Base-by-base conservation (phyloP, 2,329 filamentous ascomycete genomes). In the Ploettnerulaceae sp. region DNA sequence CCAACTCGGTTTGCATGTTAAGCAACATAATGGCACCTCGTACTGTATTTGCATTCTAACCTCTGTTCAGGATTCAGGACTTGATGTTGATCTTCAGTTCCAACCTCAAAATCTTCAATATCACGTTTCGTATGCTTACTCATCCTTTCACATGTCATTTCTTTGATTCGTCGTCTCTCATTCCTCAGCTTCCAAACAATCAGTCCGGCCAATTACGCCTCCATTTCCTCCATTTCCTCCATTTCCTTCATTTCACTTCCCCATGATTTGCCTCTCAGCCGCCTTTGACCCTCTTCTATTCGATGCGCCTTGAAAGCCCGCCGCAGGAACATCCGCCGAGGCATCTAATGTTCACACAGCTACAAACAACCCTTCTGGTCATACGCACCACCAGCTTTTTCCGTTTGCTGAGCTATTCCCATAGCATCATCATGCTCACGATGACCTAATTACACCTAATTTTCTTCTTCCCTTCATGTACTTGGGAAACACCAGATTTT, bases 261-360 rank as follows among this genome's bases (percentile, higher is more conserved):
- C 39, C 46, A 48, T 44, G 39, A 39, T 48, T 32, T 26, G 22
- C 9, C 34, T 33, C 35, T 45, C 29, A 48, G 41, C 41, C 22
- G 20, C 46, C 22, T 28, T 35, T 9, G 32, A 15, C 24, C 8
- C 33, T 39, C 37, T 38, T 40, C 15, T 22, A 48, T 48, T 49
- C 44, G 51, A 49, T 39, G 17, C 11, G 20, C n/a, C 28, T 25
- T 32, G n/a, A 21, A 36, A 25, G 25, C n/a, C 32, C 32, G 40
- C 37, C 33, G 36, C 51, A 49, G 51, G 47, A 47, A 47, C 42
- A 39, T 25, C n/a, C 31, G 46, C 51, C 51, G 44, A 48, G 51
- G 51, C n/a, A n/a, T n/a, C n/a, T n/a, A n/a, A n/a, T n/a, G n/a
- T 34, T 29, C 24, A 37, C 15, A 11, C 9, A 20, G 24, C 18